Conservation (phyloP, 2,329 filamentous ascomycete species). For the Beauveria sp. region DNA sequence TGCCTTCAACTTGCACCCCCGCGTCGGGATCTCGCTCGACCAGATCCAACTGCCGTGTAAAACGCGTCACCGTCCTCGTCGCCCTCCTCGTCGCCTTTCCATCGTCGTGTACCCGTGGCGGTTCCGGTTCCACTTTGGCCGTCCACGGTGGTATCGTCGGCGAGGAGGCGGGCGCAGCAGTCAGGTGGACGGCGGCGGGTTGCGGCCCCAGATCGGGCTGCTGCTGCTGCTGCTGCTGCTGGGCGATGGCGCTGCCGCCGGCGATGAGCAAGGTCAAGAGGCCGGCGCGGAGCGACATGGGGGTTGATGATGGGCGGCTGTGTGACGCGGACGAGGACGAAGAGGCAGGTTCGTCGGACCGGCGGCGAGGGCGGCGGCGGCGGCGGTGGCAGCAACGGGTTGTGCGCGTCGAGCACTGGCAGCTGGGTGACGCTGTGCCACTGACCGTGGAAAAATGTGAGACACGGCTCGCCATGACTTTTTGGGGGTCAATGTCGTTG, state of each 20-base stretch:
- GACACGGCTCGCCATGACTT: constrained; percentile 5
- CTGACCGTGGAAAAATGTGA: not conserved
- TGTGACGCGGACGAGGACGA: not conserved
- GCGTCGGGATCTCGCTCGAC: not conserved
- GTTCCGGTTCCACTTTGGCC: not conserved
- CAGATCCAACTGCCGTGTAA: constrained; percentile 6
- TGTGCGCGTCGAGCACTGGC: not conserved
- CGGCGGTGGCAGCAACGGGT: not conserved
- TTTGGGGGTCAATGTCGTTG: not conserved
- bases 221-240: not conserved
- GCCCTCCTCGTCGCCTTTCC: not conserved
- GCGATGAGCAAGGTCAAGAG: not conserved
- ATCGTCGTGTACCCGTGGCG: not conserved
- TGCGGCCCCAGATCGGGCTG: not conserved
- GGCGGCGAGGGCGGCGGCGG: not conserved
- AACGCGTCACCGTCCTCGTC: constrained; percentile 1
- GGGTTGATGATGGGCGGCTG: not conserved
- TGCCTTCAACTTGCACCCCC: not conserved
- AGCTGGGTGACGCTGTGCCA: not conserved
- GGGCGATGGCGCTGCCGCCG: not conserved
- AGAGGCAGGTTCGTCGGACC: not conserved
- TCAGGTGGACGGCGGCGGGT: not conserved
- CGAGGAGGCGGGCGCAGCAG: not conserved
- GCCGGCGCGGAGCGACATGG: constrained; percentile 4
- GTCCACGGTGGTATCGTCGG: constrained; percentile 8